A percentile compares a stretch with the other conserved stretches of the same genome.
These are phyloP conservation scores for Xylaria nigripes DNA, from an alignment of 495 filamentous ascomycete genomes.

Conservation along the genomic window DNA sequence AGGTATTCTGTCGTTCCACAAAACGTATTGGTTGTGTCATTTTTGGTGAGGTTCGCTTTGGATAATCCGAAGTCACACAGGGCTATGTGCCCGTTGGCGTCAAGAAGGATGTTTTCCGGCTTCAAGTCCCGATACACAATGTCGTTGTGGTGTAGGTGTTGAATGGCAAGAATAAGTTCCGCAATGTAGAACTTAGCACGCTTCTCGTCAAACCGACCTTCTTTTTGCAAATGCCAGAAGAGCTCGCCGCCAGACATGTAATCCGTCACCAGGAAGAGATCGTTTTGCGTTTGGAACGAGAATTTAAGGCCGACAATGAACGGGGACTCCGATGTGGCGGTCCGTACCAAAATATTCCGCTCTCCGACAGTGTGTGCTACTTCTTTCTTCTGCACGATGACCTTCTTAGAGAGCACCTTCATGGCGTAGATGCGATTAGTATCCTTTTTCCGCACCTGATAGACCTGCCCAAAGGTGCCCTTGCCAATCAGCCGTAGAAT, in stretches of 20 bases:
- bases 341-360: conserved; percentile 92
- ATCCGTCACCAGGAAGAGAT: conserved; percentile 97
- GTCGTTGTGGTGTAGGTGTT: conserved; percentile 91
- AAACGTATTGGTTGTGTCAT: conserved; percentile 97
- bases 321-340: conserved; percentile 88
- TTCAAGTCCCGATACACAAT: conserved; percentile 98
- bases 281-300: conserved; percentile 94
- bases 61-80: conserved; percentile 96
- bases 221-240: conserved; percentile 98
- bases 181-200: conserved; percentile 99
- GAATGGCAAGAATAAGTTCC: conserved; percentile 88
- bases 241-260: conserved; percentile 99
- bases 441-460: conserved; percentile 97
- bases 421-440: conserved; percentile 94
- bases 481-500: conserved; percentile 95
- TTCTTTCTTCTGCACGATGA: conserved; percentile 99
- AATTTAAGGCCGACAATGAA: conserved; percentile 99
- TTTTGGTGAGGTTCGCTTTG: conserved; percentile 92
- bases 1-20: conserved; percentile 98
- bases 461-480: conserved; percentile 98
- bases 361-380: conserved; percentile 95
- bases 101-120: conserved; percentile 94
- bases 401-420: conserved; percentile 98
- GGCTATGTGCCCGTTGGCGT: conserved; percentile 84
- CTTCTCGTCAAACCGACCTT: conserved; percentile 89